Evolutionary conservation across 257 asterid genomes (phyloP), one percentile per base, ranked within the genome.

Genomic region (Craterostigma plantagineum): DNA sequence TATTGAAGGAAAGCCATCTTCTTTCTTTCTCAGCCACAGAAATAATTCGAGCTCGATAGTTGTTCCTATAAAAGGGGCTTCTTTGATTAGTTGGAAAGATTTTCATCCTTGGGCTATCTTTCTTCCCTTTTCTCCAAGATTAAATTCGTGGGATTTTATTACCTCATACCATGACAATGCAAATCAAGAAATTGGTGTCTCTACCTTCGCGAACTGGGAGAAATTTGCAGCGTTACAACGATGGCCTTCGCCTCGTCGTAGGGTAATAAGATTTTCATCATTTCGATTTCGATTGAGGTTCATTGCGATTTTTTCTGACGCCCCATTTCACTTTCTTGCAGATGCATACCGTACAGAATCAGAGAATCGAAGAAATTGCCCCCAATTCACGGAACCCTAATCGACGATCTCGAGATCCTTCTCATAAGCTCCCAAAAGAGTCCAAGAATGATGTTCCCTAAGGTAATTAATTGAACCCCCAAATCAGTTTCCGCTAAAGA

Each of bases 371-470:
- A 48, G 48, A 63, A 63, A 45, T 52, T 82, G 16, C 33, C 66
- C 34, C 45, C 46, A 44, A 52, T 62, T 34, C 64, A 52, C 46
- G 75, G 67, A 49, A 42, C 51, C 38, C 51, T 54, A 33, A 57
- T 68, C 42, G 78, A 75, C 43, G 93, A 86, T 45, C 41, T 86
- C 50, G 95, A 86, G 55, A 63, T 86, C 58, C 82, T 86, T 37
- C 50, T 86, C 65, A 76, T 86, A 56, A 86, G 93, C 69, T 86
- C 97, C 0, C 97, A 78, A 43, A 86, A 76, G 62, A 78, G 84
- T 48, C 23, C 91, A 34, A 78, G 72, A 63, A 56, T 83, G 77
- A 81, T 81, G 97, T 86, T 86, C 62, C 97, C 97, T 7, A 86
- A 86, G 96, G 96, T 85, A 69, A 11, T 23, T 23, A 42, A 6